Evolutionary conservation across 2,329 filamentous ascomycete genomes (phyloP), one percentile per base, ranked within the genome.

Genomic region (Xylariales sp.): DNA sequence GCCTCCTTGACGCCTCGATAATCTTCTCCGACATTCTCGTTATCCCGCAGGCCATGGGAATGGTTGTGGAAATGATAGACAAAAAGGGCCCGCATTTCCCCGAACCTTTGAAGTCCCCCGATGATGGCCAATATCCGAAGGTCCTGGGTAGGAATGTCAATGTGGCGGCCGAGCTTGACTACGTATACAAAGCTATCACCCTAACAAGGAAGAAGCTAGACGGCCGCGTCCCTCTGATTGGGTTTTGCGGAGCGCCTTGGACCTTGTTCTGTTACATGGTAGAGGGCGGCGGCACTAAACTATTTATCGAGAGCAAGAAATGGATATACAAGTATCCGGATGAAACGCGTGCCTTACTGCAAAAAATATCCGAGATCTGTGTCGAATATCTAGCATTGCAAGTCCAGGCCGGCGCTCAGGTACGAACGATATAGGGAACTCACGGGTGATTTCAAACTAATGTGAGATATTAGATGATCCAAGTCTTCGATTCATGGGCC

Each of bases 21-120:
- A 99, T 99, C 80, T 99, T 99, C 86, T 97, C 93, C 64, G 96
- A 99, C 79, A 99, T 99, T 72, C 89, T 99, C 45, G 96, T 99
- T 53, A 94, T 99, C 70, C 96, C 96, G 0, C 96, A 99, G 83
- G 96, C 96, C 39, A 93, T 99, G 89, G 96, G 96, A 0, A 99
- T 99, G 96, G 86, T 87, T n/a, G 96, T 99, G 34, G 92, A 98
- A 80, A 99, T 99, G 96, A 86, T 98, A 10, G 94, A 97, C 80
- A 97, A 96, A 83, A 97, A 97, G 81, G 96, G 96, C 0, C 96
- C 96, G 10, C 93, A 97, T 79, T 99, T 99, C 80, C 96, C 96
- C 0, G 84, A 91, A 54, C 96, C 96, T 14, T 85, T 99, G 68
- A 85, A 87, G 77, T 89, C 87, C 46, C 95, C 96, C 3, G 86